Evolutionary conservation across 1,139 yeast species (phyloP).

Genomic region (Eremothecium gossypii): DNA sequence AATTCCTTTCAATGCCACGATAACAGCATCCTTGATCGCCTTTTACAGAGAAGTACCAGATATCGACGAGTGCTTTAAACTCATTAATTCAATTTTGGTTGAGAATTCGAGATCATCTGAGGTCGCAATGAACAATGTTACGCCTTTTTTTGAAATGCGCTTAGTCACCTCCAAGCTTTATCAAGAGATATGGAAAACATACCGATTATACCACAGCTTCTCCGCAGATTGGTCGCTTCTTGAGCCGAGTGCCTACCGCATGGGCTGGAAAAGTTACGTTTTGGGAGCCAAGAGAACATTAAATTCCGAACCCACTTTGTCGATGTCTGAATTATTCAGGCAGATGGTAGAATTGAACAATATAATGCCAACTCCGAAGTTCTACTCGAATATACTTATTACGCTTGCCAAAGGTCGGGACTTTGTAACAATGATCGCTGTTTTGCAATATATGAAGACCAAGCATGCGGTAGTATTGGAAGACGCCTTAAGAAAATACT

Average conservation of each 20-base stretch:
- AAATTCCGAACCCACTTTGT: constrained; percentile 12
- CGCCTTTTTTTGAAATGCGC: constrained; percentile 14
- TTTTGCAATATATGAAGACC: constrained; percentile 14
- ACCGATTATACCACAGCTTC: constrained; percentile 16
- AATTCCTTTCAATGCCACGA: constrained; percentile 13
- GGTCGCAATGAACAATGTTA: constrained; percentile 6
- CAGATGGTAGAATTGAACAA: constrained; percentile 20
- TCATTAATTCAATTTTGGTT: constrained; percentile 17
- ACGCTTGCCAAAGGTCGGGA: constrained; percentile 18
- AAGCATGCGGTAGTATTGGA: constrained; percentile 13
- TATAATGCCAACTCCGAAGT: constrained; percentile 14
- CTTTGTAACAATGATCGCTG: constrained; percentile 19
- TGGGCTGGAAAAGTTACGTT: constrained; percentile 12
- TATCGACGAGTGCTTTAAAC: constrained; percentile 15
- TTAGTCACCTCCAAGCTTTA: constrained; percentile 14
- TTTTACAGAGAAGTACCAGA: constrained; percentile 16
- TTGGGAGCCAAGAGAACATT: constrained; percentile 9
- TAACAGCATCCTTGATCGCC: constrained; percentile 16
- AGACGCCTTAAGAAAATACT: constrained; percentile 8
- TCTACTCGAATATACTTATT: constrained; percentile 15
- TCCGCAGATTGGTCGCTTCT: constrained; percentile 9
- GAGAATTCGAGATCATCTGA: background rate
- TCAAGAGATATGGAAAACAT: constrained; percentile 23
- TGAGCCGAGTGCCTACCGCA: constrained; percentile 12
- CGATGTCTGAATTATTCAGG: constrained; percentile 14